These are phyloP conservation scores for Massariosphaeria phaeospora DNA, from an alignment of 495 filamentous ascomycete genomes.

Conservation along the genomic window DNA sequence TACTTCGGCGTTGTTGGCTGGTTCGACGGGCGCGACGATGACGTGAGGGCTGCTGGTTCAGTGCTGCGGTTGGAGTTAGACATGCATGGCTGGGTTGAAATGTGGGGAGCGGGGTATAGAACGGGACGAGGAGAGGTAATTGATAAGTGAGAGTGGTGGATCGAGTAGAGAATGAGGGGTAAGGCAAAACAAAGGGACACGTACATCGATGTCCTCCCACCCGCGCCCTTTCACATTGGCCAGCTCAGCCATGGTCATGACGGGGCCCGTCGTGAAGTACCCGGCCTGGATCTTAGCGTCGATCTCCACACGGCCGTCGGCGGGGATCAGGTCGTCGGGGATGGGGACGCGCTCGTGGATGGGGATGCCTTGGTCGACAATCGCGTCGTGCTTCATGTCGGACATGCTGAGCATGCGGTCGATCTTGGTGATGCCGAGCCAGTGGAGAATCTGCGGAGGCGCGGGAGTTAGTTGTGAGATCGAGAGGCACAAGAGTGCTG, in stretches of 20 bases:
- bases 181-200: constrained; percentile 19
- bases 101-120: too few relatives aligned
- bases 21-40: neutral
- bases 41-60: neutral
- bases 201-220: constrained; percentile 76
- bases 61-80: constrained; percentile 24
- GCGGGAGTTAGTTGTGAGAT: constrained; percentile 20
- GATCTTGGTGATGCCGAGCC: constrained; percentile 98
- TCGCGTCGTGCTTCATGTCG: constrained; percentile 99
- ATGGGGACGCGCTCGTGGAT: constrained; percentile 92
- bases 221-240: constrained; percentile 78
- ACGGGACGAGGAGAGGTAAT: too few relatives aligned
- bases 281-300: constrained; percentile 98
- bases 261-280: constrained; percentile 87
- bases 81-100: neutral
- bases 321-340: constrained; percentile 89
- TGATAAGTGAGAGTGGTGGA: too few relatives aligned
- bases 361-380: constrained; percentile 90
- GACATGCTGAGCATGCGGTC: constrained; percentile 98
- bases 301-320: constrained; percentile 93
- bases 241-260: constrained; percentile 82
- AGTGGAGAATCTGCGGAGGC: constrained; percentile 67
- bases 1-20: too few relatives aligned
- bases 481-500: constrained; percentile 9
- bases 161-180: neutral